Evolutionary conservation across 306 rosid genomes (phyloP).

Genomic region (Corylus heterophylla): DNA sequence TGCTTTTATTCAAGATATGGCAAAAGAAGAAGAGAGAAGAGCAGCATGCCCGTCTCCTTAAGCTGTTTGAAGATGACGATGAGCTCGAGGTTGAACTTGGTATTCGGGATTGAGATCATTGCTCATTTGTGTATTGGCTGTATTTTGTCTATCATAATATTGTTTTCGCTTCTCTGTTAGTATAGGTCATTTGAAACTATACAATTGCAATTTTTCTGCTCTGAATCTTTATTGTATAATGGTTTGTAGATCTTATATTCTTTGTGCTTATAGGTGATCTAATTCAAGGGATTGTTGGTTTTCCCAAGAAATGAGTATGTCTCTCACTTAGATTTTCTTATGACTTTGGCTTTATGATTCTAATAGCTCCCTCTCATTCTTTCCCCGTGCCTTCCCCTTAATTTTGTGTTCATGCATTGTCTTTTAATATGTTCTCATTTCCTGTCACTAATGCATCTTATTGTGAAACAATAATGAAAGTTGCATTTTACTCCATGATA

Average conservation of each 20-base stretch:
- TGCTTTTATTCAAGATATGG: slow-evolving; percentile 68
- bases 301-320: not conserved
- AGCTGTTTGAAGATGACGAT: slow-evolving; percentile 89
- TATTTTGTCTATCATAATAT: not conserved
- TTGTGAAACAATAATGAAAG: not conserved
- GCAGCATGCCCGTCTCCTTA: slow-evolving; percentile 84
- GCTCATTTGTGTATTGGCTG: slow-evolving; percentile 8
- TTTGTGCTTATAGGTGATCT: slow-evolving; percentile 4
- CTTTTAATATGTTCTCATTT: not conserved
- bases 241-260: not conserved
- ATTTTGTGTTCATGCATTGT: not conserved
- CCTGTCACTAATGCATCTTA: not conserved
- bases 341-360: not conserved
- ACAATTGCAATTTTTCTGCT: not conserved
- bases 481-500: not conserved
- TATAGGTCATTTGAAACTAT: not conserved
- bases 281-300: not conserved
- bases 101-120: slow-evolving; percentile 62
- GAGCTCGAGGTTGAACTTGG: slow-evolving; percentile 94
- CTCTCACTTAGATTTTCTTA: not conserved
- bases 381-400: not conserved
- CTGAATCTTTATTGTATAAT: not conserved
- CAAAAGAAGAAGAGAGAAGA: slow-evolving; percentile 83
- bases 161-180: not conserved
- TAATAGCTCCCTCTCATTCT: not conserved